Base-by-base conservation (phyloP, 345 rosid species). In the Bretschneidera sinensis region DNA sequence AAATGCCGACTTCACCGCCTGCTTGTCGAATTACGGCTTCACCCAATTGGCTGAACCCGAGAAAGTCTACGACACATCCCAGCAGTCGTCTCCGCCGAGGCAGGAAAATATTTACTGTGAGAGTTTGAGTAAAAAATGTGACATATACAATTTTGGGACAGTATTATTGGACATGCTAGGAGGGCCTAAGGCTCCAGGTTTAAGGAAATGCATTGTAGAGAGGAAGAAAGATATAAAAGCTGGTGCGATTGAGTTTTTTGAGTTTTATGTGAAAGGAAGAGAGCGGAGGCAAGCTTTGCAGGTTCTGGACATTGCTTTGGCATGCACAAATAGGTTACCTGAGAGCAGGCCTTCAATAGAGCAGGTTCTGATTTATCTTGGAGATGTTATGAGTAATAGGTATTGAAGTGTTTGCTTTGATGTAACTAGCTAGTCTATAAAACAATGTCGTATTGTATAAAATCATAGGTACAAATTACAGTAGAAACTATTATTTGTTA, bases 11-110 rank as follows among this genome's bases (percentile, higher is more conserved):
- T 74, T 85, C 76, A 61, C 84, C 0, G 82, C 84, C 11, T 43
- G 77, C 53, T 61, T 83, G 15, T 83, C 86, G 1, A 78, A 77
- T 57, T 74, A 80, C 18, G 86, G 91, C 50, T 80, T 76, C 60
- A 43, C 60, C 48, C 88, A 81, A 22, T 43, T 85, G 56, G 78
- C 80, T 0, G 54, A 59, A 5, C 52, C 18, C 0, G 45, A 66
- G 1, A 23, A 72, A 17, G 47, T 61, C 43, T 34, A 67, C 39
- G 54, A 20, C 16, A 43, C n/a, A 7, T 25, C 59, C 9, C 75
- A 45, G 48, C 8, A 3, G 23, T 58, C 55, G 17, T 66, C 58
- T 0, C 55, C 6, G 1, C 45, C 45, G 10, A 5, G 23, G 4
- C 21, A 25, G 1, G 24, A 17, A 23, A 43, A 0, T 2, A 2